Evolutionary conservation across 169 alveolate genomes (phyloP), one percentile per base, ranked within the genome.

Genomic region (Cryptosporidium viatorum): DNA sequence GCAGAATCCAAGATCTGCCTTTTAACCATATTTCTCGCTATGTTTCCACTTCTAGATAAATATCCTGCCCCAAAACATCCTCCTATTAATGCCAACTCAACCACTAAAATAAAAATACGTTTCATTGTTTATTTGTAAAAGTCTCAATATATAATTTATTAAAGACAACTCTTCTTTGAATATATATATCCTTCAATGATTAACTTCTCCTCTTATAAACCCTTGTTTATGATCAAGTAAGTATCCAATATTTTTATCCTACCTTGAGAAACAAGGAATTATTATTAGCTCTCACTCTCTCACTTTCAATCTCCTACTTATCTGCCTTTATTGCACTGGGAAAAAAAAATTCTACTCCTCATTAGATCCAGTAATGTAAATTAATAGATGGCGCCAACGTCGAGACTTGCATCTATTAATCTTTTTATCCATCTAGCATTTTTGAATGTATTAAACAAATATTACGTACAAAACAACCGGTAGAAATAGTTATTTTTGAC

Each of bases 341-440:
- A 43, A 73, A 16, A 73, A 59, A 73, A 73, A 16, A 33, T 73
- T 55, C 18, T 52, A 52, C 86, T 73, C 86, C 86, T 55, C 86
- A 73, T 59, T 59, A 73, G 86, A 73, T 73, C 86, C 86, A 73
- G 86, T 73, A 73, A 73, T 73, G 14, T 0, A 50, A 35, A 73
- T 73, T 73, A 55, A 55, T 73, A 73, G 86, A 73, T 73, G 86
- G 86, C 86, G 86, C 60, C 86, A 73, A 73, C 39, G 21, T n/a
- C 59, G 55, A 55, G 86, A 70, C 86, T 73, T 52, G 71, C 86
- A 73, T 73, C 86, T 73, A 73, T 52, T 52, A 73, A 52, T 73
- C 70, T 73, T 73, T 55, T 69, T 65, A 65, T 65, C 10, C 71
- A 29, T 35, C 29, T 37, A 35, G 43, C 33, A 29, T 35, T 65